phyloP scores from a whole-genome alignment of 768 basidiomycete species.

The Naganishia randhawae region DNA sequence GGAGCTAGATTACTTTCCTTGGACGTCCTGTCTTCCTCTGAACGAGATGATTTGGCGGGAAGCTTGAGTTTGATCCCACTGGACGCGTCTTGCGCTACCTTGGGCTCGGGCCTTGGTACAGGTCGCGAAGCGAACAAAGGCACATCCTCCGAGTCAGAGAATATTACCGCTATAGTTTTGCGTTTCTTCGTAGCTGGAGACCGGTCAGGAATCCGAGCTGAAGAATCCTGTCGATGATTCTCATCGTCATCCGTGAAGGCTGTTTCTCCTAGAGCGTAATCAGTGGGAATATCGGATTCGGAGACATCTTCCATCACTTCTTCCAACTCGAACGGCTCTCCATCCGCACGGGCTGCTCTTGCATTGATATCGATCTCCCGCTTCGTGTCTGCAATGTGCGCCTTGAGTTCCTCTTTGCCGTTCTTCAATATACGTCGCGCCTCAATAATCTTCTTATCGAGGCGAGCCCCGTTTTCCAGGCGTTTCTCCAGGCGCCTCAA shows the following conservation, averaged over 20 bases:
- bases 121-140: not conserved
- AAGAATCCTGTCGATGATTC: not conserved
- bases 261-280: not conserved
- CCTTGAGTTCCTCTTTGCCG: constrained; percentile 1
- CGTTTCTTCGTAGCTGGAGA: constrained; percentile 6
- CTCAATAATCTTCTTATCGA: not conserved
- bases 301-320: not conserved
- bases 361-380: constrained; percentile 16
- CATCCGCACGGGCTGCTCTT: not conserved
- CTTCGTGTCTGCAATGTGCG: not conserved
- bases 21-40: not conserved
- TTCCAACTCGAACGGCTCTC: not conserved
- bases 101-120: not conserved
- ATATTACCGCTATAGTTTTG: not conserved
- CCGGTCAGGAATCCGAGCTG: not conserved
- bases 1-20: not conserved
- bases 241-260: not conserved
- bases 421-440: not conserved
- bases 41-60: not conserved
- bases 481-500: constrained; percentile 7
- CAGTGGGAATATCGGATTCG: constrained; percentile 4
- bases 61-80: constrained; percentile 19
- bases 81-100: not conserved
- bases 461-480: not conserved
- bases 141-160: not conserved